phyloP scores from a whole-genome alignment of 1,284 basidiomycete genomes.

The Cutaneotrichosporon cyanovorans region DNA sequence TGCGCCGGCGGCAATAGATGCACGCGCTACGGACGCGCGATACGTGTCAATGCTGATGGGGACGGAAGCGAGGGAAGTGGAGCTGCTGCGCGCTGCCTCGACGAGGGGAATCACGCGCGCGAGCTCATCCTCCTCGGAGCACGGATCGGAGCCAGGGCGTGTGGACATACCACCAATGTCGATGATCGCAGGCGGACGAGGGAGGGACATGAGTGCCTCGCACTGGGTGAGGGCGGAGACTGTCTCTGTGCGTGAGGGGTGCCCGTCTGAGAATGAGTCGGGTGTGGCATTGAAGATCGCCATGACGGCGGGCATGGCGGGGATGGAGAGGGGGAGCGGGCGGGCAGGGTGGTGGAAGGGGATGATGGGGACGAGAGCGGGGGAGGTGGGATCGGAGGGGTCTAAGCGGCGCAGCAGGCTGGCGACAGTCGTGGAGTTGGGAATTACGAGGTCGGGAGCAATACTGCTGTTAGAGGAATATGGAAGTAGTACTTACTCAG shows the following conservation, averaged over 20 bases:
- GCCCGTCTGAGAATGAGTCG: constrained; percentile 93
- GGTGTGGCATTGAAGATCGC: constrained; percentile 91
- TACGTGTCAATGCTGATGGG: constrained; percentile 91
- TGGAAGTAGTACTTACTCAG: constrained; percentile 55
- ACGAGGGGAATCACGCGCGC: constrained; percentile 67
- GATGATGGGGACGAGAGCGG: constrained; percentile 51
- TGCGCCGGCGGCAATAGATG: constrained; percentile 73
- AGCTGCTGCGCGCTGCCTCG: constrained; percentile 33
- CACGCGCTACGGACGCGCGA: constrained; percentile 69
- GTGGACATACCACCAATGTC: constrained; percentile 95
- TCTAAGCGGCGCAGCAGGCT: no score
- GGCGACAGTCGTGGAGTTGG: no score
- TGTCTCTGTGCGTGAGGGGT: constrained; percentile 36
- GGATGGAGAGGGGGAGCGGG: constrained; percentile 45
- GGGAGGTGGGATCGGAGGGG: constrained; percentile 30
- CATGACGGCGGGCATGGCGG: constrained; percentile 66
- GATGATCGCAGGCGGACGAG: constrained; percentile 57
- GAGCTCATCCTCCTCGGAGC: constrained; percentile 67
- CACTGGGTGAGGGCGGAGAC: constrained; percentile 26
- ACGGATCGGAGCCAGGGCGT: constrained; percentile 61
- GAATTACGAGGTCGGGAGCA: constrained; percentile 50
- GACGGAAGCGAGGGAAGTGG: constrained; percentile 26
- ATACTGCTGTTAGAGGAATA: constrained; percentile 26
- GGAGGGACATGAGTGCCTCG: constrained; percentile 15
- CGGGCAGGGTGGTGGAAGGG: constrained; percentile 48